Conservation (phyloP, 2,329 filamentous ascomycete species). For the Stagonosporopsis cucurbitacearum region DNA sequence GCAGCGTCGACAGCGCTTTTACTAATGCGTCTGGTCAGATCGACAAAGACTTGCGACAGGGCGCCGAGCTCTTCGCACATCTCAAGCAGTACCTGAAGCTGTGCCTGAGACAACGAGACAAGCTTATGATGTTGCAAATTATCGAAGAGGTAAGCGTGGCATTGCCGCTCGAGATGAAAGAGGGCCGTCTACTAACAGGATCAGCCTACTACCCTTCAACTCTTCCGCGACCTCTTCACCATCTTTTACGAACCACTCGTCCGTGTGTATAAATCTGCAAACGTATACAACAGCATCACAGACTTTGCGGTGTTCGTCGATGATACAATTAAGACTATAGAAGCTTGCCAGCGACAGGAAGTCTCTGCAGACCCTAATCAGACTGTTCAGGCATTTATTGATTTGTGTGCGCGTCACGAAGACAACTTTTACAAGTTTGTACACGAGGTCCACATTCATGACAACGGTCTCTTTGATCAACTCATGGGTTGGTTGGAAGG, state of each 20-base stretch:
- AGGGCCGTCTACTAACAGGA: constrained; percentile 22
- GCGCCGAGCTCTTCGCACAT: constrained; percentile 90
- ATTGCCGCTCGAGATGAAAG: not conserved
- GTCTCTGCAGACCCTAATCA: constrained; percentile 95
- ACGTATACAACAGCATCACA: constrained; percentile 96
- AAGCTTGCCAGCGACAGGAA: constrained; percentile 73
- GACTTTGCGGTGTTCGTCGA: constrained; percentile 94
- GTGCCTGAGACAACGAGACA: constrained; percentile 88
- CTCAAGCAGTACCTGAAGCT: constrained; percentile 95
- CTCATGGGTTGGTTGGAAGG: constrained; percentile 98
- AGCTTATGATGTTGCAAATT: constrained; percentile 94
- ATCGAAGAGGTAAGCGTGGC: constrained; percentile 73
- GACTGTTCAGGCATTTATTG: constrained; percentile 97
- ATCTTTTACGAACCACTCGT: constrained; percentile 99
- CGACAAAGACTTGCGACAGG: constrained; percentile 86
- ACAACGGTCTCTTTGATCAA: constrained; percentile 94
- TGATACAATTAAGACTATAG: constrained; percentile 84
- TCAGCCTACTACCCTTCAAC: constrained; percentile 85
- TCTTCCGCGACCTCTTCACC: constrained; percentile 94
- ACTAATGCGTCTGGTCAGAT: constrained; percentile 53
- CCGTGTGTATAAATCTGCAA: constrained; percentile 96
- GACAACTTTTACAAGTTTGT: constrained; percentile 99
- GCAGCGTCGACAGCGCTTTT: constrained; percentile 38
- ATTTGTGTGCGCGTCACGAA: constrained; percentile 92
- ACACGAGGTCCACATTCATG: constrained; percentile 95